Conservation (phyloP, 768 basidiomycete species). For the Leccinellum rugosiceps region DNA sequence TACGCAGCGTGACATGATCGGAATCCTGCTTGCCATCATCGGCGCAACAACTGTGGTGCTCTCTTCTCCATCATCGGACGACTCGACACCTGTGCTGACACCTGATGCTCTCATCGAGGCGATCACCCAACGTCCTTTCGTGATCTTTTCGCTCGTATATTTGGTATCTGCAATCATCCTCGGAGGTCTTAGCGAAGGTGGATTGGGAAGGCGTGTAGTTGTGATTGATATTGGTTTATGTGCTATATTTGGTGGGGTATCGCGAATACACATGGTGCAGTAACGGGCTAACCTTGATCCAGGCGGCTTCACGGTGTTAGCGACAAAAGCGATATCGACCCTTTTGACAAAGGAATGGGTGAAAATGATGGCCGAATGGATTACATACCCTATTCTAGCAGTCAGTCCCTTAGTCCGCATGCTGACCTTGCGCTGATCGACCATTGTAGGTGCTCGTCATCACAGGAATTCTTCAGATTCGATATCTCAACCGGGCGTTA, state of each 20-base stretch:
- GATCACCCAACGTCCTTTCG: constrained; percentile 67
- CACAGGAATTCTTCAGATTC: constrained; percentile 82
- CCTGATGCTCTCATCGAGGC: constrained; percentile 66
- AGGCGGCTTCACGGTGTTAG: constrained; percentile 94
- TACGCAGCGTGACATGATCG: constrained; percentile 68
- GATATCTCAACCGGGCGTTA: constrained; percentile 80
- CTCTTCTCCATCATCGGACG: constrained; percentile 68
- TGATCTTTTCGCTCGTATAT: constrained; percentile 71
- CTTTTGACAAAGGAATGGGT: constrained; percentile 78
- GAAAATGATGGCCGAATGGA: constrained; percentile 72
- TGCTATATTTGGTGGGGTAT: constrained; percentile 68
- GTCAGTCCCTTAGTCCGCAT: constrained; percentile 38
- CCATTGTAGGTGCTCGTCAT: constrained; percentile 54
- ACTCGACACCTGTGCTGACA: constrained; percentile 51
- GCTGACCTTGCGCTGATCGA: constrained; percentile 7
- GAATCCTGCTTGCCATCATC: constrained; percentile 75
- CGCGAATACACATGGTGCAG: background rate
- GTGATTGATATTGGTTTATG: constrained; percentile 87
- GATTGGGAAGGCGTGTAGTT: constrained; percentile 62
- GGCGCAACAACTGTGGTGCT: constrained; percentile 94
- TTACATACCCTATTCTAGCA: constrained; percentile 75
- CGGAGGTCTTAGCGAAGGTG: constrained; percentile 61
- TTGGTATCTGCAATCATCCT: constrained; percentile 54
- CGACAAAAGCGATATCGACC: constrained; percentile 90
- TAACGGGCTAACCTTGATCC: background rate